Evolutionary conservation across 306 rosid genomes (phyloP), one percentile per base, ranked within the genome.

Genomic region (Benincasa hispida): DNA sequence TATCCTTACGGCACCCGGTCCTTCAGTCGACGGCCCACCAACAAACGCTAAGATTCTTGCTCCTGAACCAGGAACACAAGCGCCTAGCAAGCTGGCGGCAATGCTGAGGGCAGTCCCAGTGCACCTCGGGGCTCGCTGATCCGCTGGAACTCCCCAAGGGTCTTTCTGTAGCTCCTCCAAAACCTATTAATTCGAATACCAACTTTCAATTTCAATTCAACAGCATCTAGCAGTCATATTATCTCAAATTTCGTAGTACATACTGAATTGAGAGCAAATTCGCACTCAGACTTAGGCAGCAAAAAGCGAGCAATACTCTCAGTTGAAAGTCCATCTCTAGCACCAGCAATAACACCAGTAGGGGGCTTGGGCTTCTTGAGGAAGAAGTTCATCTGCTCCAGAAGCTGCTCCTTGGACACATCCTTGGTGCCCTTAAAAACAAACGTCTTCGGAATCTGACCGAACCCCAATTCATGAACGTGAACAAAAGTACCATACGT

Each of bases 21-120:
- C 99, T 87, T 94, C 97, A 1, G 98, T 94, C 1, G 99, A 89
- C 0, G 99, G 99, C 74, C 99, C 99, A 5, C 99, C 99, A 69
- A 90, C 87, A 72, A 94, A 94, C 0, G 99, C 98, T 91, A 94
- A 87, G 56, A 92, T 94, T 72, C 99, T 89, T 5, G 97, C 99
- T 0, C 93, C 96, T 2, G 96, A 87, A 56, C 99, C 99, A 22
- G 99, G 99, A 74, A 94, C 97, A 53, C 99, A 94, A 0, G 91
- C 96, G 81, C 99, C 99, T 76, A 94, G 81, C 90, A 94, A 87
- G 87, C 96, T 86, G 58, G 96, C 97, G 0, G 96, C 99, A 53
- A 94, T 77, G 69, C 90, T 87, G 63, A 94, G 77, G 0, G 98
- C 97, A 2, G 97, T 86, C 77, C 99, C 86, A n/a, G 97, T 89